phyloP scores from a whole-genome alignment of 495 filamentous ascomycete species.

The Penicillium macrosclerotiorum region DNA sequence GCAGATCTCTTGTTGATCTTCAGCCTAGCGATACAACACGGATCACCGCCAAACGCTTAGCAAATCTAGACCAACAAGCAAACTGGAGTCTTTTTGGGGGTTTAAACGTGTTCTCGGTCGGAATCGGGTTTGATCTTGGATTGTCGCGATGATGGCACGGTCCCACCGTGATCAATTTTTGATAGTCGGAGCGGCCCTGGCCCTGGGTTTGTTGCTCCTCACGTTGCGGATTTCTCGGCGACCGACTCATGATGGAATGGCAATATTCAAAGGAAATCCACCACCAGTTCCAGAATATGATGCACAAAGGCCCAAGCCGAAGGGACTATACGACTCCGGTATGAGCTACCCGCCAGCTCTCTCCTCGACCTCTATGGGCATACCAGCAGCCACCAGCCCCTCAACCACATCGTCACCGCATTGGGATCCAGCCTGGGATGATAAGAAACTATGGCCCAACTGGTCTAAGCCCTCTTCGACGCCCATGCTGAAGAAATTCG shows the following conservation, averaged over 20 bases:
- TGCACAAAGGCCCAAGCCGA: not conserved
- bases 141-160: not conserved
- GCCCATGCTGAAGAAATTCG: not conserved
- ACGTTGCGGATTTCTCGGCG: not conserved
- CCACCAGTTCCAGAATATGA: constrained; percentile 5
- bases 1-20: too few relatives aligned
- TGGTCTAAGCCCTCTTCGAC: not conserved
- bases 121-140: not conserved
- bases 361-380: not conserved
- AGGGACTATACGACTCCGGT: too few relatives aligned
- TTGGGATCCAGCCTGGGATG: constrained; percentile 8
- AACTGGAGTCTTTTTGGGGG: not conserved
- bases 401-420: not conserved
- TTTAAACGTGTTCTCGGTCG: too few relatives aligned
- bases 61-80: too few relatives aligned
- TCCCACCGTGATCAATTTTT: constrained; percentile 11
- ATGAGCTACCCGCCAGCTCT: too few relatives aligned
- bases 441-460: constrained; percentile 3
- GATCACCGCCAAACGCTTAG: too few relatives aligned
- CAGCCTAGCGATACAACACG: too few relatives aligned
- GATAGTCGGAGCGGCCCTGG: constrained; percentile 1
- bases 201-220: constrained; percentile 9
- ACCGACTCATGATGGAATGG: not conserved
- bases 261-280: constrained; percentile 7
- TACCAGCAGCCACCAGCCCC: not conserved